phyloP scores from a whole-genome alignment of 345 rosid genomes.

The Cardamine resedifolia region DNA sequence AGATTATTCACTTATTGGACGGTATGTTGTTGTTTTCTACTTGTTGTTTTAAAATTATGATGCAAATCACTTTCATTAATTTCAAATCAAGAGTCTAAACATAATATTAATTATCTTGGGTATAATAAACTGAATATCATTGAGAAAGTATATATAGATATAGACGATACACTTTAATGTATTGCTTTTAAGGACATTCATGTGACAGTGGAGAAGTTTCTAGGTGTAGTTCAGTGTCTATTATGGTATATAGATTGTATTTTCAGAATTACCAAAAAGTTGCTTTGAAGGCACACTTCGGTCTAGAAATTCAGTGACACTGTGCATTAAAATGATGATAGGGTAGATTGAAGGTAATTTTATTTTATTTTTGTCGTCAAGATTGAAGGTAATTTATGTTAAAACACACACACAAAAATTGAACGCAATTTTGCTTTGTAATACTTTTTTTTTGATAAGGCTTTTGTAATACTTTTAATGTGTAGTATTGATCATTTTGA shows the following conservation, averaged over 20 bases:
- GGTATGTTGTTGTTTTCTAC: slow-evolving; percentile 44
- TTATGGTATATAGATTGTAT: slow-evolving; percentile 28
- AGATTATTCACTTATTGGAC: slow-evolving; percentile 98
- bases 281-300: slow-evolving; percentile 29
- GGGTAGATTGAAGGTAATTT: slow-evolving; percentile 20
- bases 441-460: too few relatives aligned
- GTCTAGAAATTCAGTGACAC: slow-evolving; percentile 29
- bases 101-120: background rate
- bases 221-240: slow-evolving; percentile 27
- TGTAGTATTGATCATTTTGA: slow-evolving; percentile 16
- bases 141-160: background rate
- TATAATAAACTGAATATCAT: slow-evolving; percentile 16
- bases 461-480: slow-evolving; percentile 5
- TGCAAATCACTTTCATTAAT: slow-evolving; percentile 6
- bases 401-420: too few relatives aligned
- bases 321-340: slow-evolving; percentile 6
- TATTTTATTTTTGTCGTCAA: too few relatives aligned
- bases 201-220: slow-evolving; percentile 34
- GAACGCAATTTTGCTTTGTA: background rate
- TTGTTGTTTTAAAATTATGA: background rate
- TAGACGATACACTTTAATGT: slow-evolving; percentile 12
- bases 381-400: background rate
- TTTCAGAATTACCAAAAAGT: slow-evolving; percentile 26
- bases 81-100: background rate
- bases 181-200: slow-evolving; percentile 19